Base-by-base conservation (phyloP, 2,329 filamentous ascomycete genomes). In the Madurella fahalii region DNA sequence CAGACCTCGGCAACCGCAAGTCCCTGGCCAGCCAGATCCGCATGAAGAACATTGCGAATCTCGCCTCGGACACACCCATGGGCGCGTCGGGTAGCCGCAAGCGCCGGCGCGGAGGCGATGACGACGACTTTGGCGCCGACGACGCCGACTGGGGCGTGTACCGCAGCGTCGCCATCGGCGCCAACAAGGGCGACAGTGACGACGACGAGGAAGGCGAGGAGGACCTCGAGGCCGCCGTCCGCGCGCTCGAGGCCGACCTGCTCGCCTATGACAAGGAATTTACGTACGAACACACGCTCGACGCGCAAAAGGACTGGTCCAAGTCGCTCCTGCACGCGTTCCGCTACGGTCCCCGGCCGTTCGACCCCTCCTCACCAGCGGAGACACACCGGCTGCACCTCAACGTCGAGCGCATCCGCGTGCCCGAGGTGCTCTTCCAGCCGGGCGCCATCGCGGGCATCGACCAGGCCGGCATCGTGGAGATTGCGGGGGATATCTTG, bases 101-200 rank as follows among this genome's bases (percentile, higher is more conserved):
- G 71, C 83, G 93, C 53, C 80, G 90, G 13, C 85, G 92, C 16
- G 91, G 90, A 8, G 89, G 87, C 4, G 93, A 97, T 67, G 94
- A 99, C 65, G 94, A 99, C 68, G 91, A 90, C 57, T 99, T 99
- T 67, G 94, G 94, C 53, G 92, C 92, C 47, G 93, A 99, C 69
- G 94, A 99, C 67, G 92, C 95, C 54, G 94, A 99, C 70, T 99
- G 94, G 94, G 90, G 90, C 54, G 90, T 99, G 13, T 99, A 99
- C 72, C 86, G 94, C 50, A 90, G 90, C 40, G 95, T 97, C 54
- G 89, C 90, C 2, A 90, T 89, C 1, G 91, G 90, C 48, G 87
- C 88, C 8, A 80, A 79, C 62, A 67, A 85, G 76, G 82, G 82
- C 15, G 79, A 79, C 52, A 90, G 87, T 66, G 90, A 94, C 58